Base-by-base conservation (phyloP, 306 rosid genomes). In the Quercus cerris region DNA sequence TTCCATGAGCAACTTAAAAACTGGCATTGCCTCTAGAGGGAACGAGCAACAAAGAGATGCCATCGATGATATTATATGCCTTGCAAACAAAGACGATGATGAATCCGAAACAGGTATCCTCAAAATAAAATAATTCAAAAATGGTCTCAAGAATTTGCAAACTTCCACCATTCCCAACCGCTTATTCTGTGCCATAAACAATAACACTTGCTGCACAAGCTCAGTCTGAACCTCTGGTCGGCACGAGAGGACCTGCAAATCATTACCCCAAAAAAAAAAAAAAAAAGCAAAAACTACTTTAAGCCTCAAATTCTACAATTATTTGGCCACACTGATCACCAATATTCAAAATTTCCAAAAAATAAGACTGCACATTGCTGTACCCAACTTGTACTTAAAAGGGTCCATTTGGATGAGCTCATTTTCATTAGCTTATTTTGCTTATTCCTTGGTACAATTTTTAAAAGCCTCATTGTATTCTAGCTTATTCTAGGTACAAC, bases 61-160 rank as follows among this genome's bases (percentile, higher is more conserved):
- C 92, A 90, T 71, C 1, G 94, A 85, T 0, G 92, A 93, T 55
- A 89, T 74, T 81, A 95, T 75, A 81, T 85, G 86, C 82, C 87
- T 80, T 0, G 89, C 87, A 83, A 95, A 93, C 70, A 81, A 84
- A 73, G 94, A 71, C 3, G 86, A 77, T 22, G 89, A 64, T 1
- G 89, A 85, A 64, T 87, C 97, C 2, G 82, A 81, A 84, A 81
- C 83, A 56, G 83, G 89, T 74, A 89, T 82, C 75, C 86, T 82
- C 75, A 93, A 57, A 73, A 88, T 78, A 13, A 96, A 89, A 85
- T 85, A 92, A 63, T 83, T 70, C 75, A 91, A 68, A 59, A 93
- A 83, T 1, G 99, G 94, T 80, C 88, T 89, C 75, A 95, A 85
- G 78, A 93, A 93, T 67, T 88, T 86, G 69, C 99, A 93, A 72